Evolutionary conservation across 2,329 filamentous ascomycete species (phyloP).

Genomic region (Cadophora sp.): DNA sequence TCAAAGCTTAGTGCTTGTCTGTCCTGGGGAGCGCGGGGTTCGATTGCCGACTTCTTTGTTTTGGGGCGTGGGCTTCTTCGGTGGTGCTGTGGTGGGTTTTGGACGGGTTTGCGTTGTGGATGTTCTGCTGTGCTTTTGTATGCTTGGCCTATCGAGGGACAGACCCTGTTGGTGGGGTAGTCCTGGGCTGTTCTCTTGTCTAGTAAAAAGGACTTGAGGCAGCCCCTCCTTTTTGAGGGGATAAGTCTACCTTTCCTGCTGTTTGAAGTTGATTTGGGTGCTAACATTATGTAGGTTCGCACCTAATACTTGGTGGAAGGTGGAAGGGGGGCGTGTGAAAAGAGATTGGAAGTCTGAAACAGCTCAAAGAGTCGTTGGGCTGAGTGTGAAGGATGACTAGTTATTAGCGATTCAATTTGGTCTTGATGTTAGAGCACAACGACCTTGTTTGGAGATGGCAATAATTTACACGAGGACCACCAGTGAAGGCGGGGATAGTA

Average conservation of each 20-base stretch:
- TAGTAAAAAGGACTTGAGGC: slow-evolving; percentile 32
- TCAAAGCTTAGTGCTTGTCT: slow-evolving; percentile 95
- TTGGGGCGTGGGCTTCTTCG: slow-evolving; percentile 19
- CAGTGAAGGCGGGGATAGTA: no score
- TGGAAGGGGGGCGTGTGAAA: not conserved
- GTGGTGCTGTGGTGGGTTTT: slow-evolving; percentile 32
- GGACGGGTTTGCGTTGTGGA: slow-evolving; percentile 29
- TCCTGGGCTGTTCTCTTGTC: slow-evolving; percentile 43
- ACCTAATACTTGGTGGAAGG: slow-evolving; percentile 2
- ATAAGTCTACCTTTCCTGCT: slow-evolving; percentile 42
- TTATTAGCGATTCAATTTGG: no score
- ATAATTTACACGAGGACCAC: no score
- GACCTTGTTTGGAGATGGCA: no score
- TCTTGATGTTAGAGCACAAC: no score
- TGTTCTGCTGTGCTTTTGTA: slow-evolving; percentile 11
- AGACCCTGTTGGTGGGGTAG: slow-evolving; percentile 43
- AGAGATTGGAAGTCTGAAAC: no score
- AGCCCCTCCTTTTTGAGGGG: slow-evolving; percentile 44
- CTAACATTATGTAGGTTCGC: slow-evolving; percentile 37
- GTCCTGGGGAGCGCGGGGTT: slow-evolving; percentile 38
- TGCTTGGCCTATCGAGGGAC: slow-evolving; percentile 35
- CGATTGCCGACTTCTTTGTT: slow-evolving; percentile 28
- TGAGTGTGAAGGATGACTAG: no score
- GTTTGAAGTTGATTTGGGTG: slow-evolving; percentile 17
- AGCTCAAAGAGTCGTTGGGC: no score